These are phyloP conservation scores for Pisolithus tinctorius DNA, from an alignment of 768 basidiomycete species.

Conservation along the genomic window DNA sequence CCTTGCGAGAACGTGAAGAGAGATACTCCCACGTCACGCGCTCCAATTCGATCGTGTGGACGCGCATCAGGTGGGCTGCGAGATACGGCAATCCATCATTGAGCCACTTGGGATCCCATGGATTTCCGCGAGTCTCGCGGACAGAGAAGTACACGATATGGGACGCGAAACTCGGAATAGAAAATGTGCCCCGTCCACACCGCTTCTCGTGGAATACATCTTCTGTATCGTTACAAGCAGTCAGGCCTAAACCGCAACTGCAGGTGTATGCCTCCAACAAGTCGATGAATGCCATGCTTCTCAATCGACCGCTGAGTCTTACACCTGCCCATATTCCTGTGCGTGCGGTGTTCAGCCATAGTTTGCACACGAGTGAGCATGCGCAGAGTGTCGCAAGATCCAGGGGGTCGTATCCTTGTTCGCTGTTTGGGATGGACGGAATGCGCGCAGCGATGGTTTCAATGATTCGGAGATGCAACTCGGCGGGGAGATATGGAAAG, in stretches of 20 bases:
- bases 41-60: slow-evolving; percentile 24
- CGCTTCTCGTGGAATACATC: slow-evolving; percentile 28
- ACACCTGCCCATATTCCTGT: slow-evolving; percentile 17
- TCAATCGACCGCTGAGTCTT: slow-evolving; percentile 13
- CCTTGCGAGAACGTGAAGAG: slow-evolving; percentile 18
- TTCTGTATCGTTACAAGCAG: neutral
- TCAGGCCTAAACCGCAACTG: neutral
- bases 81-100: slow-evolving; percentile 23
- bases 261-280: slow-evolving; percentile 14
- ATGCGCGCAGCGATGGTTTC: slow-evolving; percentile 17
- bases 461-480: slow-evolving; percentile 25
- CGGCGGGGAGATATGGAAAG: slow-evolving; percentile 19
- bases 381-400: slow-evolving; percentile 16
- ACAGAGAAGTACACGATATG: slow-evolving; percentile 33
- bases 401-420: slow-evolving; percentile 9
- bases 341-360: slow-evolving; percentile 23
- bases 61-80: slow-evolving; percentile 11
- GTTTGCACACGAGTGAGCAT: slow-evolving; percentile 26
- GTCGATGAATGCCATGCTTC: slow-evolving; percentile 15
- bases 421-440: slow-evolving; percentile 2
- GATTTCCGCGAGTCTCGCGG: slow-evolving; percentile 23
- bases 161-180: slow-evolving; percentile 51
- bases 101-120: slow-evolving; percentile 29
- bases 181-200: slow-evolving; percentile 11
- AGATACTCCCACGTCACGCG: slow-evolving; percentile 27